A percentile compares a stretch with the other conserved stretches of the same genome.
phyloP scores from a whole-genome alignment of 1,139 yeast species.

The Lodderomyces parapsilosis region DNA sequence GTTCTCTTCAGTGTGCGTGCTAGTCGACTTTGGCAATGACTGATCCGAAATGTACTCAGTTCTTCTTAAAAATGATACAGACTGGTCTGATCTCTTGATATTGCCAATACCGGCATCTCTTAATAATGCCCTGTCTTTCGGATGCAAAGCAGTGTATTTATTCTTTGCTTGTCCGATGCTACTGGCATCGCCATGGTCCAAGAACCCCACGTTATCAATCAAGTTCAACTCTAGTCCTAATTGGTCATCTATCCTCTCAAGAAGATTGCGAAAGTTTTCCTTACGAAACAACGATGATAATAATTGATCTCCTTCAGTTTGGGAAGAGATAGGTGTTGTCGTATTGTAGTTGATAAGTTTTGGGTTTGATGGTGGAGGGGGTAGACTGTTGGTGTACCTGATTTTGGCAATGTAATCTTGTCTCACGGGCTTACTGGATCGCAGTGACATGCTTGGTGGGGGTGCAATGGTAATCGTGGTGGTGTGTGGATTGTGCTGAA shows the following conservation, averaged over 20 bases:
- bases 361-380: constrained; percentile 94
- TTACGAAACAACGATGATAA: constrained; percentile 74
- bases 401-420: constrained; percentile 90
- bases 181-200: constrained; percentile 42
- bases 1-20: constrained; percentile 14
- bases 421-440: constrained; percentile 43
- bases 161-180: constrained; percentile 13
- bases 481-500: background rate
- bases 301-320: constrained; percentile 58
- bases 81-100: constrained; percentile 52
- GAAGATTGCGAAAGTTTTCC: constrained; percentile 65
- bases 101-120: constrained; percentile 70
- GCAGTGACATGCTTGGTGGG: constrained; percentile 24
- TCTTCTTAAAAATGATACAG: constrained; percentile 85
- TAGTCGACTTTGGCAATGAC: constrained; percentile 21
- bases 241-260: constrained; percentile 67
- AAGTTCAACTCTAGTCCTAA: constrained; percentile 81
- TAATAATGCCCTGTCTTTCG: constrained; percentile 71
- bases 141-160: constrained; percentile 53
- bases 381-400: constrained; percentile 81
- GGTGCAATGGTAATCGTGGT: background rate
- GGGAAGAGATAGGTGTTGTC: constrained; percentile 37
- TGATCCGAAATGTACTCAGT: constrained; percentile 80
- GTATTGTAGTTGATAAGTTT: constrained; percentile 63
- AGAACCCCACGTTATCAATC: constrained; percentile 62